Base-by-base conservation (phyloP, 495 filamentous ascomycete species). In the Hyaloscypha bicolor region DNA sequence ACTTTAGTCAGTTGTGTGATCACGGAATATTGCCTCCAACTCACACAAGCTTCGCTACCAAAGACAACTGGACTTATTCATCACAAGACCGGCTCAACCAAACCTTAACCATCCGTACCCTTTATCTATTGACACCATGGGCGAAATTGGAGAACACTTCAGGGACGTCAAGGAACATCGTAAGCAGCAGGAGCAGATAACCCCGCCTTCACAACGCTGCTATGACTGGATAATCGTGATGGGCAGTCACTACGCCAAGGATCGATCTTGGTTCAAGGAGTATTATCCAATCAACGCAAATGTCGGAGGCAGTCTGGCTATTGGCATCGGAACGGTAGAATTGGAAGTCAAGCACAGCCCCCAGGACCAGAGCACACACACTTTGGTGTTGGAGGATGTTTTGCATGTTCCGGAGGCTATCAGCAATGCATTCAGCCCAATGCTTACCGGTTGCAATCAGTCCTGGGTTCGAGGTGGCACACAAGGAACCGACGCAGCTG, bases 351-450 rank as follows among this genome's bases (percentile, higher is more conserved):
- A 56, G 30, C 21, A 14, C 0, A 25, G 25, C 25, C 25, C 25
- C 25, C 25, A 56, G 9, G 30, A 56, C 9, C 3, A 6, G 16
- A 56, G 5, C 5, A 16, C 53, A 29, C 9, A 32, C 53, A 32
- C 53, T 9, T n/a, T 63, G 14, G 60, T 63, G 6, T 33, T 63
- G 25, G 48, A 53, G 19, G 48, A 63, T 19, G 60, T 63, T 3
- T 30, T 63, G 42, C 30, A 63, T 21, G 52, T 33, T 2, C 60
- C 60, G 14, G 32, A 11, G n/a, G 60, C 60, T 1, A 8, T 30
- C 9, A 31, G 22, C 42, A 63, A 63, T 32, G 60, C 42, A 11
- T 63, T 63, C 48, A 48, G 32, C 32, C 22, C 60, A 25, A 25
- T 25, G 25, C 25, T 25, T 25, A 25, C 25, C 25, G 2, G 25